These are phyloP conservation scores for Closterium sp. DNA, from an alignment of 139 green algal genomes.

Conservation along the genomic window DNA sequence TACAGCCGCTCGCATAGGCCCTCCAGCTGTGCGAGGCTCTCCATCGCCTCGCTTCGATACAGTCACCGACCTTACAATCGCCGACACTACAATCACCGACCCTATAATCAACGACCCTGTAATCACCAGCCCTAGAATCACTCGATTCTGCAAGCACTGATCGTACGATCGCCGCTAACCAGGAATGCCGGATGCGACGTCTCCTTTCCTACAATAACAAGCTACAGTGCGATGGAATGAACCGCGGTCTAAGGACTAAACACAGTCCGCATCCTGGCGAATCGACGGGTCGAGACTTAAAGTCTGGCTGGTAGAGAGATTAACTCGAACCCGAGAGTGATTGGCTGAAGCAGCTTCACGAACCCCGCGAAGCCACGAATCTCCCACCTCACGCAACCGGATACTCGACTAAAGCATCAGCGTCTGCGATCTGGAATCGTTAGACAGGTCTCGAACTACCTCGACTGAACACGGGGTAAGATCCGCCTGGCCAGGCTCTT, in stretches of 20 bases:
- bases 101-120: background rate
- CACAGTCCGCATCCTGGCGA: background rate
- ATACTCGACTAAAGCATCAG: background rate
- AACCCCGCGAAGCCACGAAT: background rate
- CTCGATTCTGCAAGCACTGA: no score
- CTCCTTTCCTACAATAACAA: background rate
- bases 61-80: slow-evolving; percentile 72
- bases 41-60: slow-evolving; percentile 33
- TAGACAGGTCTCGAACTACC: no score
- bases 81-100: slow-evolving; percentile 72
- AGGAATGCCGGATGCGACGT: background rate
- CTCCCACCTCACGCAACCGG: background rate
- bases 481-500: background rate
- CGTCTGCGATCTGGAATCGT: background rate
- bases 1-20: slow-evolving; percentile 82
- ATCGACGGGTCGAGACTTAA: background rate
- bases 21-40: slow-evolving; percentile 88
- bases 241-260: background rate
- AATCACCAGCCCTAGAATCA: background rate
- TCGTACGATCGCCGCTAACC: background rate
- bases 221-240: background rate
- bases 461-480: no score
- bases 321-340: no score
- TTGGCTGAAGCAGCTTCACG: no score
- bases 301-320: no score